Conservation (phyloP, 805 yeast genomes). For the Candida corydali region DNA sequence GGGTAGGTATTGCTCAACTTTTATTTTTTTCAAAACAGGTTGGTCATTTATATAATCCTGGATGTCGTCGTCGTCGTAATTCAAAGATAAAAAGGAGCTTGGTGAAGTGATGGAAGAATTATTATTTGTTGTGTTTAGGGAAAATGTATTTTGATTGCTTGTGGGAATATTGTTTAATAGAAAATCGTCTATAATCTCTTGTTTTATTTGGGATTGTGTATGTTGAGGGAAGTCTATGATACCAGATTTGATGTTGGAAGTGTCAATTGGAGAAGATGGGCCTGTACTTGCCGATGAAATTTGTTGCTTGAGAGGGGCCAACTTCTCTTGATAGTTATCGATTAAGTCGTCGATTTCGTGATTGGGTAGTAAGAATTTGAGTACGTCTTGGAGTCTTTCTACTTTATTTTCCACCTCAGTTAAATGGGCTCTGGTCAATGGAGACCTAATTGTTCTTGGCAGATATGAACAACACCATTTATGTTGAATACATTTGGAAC, state of each 20-base stretch:
- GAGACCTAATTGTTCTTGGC: constrained; percentile 74
- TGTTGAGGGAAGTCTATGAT: constrained; percentile 3
- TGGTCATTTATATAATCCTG: not conserved
- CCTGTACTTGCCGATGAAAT: not conserved
- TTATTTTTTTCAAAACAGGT: constrained; percentile 1
- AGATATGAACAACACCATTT: constrained; percentile 74
- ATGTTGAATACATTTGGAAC: constrained; percentile 70
- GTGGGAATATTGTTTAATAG: constrained; percentile 33
- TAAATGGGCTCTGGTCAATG: constrained; percentile 75
- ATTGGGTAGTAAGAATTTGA: constrained; percentile 29
- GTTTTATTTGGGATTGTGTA: constrained; percentile 22
- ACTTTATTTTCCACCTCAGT: constrained; percentile 64
- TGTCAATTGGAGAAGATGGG: not conserved
- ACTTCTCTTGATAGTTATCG: constrained; percentile 12
- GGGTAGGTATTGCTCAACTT: constrained; percentile 1
- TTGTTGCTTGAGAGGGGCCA: constrained; percentile 10
- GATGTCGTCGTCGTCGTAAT: constrained; percentile 22
- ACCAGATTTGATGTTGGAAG: not conserved
- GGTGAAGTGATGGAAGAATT: constrained; percentile 28
- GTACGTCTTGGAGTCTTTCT: constrained; percentile 23
- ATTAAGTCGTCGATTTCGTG: constrained; percentile 16
- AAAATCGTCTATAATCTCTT: constrained; percentile 38
- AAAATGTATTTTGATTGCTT: not conserved
- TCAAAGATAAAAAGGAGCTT: constrained; percentile 31
- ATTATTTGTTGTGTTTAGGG: not conserved